Conservation (phyloP, 1,139 yeast genomes). For the Saccharomyces hybrid region DNA sequence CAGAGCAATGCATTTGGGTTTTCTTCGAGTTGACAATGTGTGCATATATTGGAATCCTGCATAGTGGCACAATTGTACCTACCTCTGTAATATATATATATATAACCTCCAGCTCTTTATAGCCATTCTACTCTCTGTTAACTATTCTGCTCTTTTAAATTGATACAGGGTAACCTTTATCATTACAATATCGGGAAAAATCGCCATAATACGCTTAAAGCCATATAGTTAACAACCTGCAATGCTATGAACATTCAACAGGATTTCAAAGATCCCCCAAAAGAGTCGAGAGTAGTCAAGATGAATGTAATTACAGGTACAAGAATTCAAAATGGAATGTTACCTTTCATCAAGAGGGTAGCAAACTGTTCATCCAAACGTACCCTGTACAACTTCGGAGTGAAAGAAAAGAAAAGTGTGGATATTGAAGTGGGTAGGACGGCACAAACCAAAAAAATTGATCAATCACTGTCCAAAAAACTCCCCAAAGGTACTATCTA, state of each 20-base stretch:
- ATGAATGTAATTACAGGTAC: neutral
- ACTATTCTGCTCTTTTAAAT: neutral
- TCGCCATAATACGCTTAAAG: neutral
- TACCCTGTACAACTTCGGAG: neutral
- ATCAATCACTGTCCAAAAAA: conserved; percentile 32
- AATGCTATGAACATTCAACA: neutral
- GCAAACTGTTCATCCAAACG: neutral
- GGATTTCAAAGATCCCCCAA: conserved; percentile 31
- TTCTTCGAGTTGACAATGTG: conserved; percentile 4
- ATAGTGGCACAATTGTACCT: neutral
- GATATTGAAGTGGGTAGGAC: conserved; percentile 89
- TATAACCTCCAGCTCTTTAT: neutral
- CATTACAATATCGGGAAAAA: neutral
- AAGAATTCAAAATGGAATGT: neutral
- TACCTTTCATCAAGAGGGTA: neutral
- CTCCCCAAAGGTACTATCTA: conserved; percentile 34
- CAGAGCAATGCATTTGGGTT: conserved; percentile 10
- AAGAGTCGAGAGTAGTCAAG: conserved; percentile 35
- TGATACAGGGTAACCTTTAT: neutral
- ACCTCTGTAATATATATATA: neutral
- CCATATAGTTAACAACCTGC: neutral
- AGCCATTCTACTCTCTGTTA: neutral
- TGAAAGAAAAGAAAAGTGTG: conserved; percentile 51
- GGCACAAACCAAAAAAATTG: conserved; percentile 79
- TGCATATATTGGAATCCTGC: conserved; percentile 6